These are phyloP conservation scores for Dictyostelium purpureum DNA, from an alignment of 78 protist genomes.

Conservation along the genomic window DNA sequence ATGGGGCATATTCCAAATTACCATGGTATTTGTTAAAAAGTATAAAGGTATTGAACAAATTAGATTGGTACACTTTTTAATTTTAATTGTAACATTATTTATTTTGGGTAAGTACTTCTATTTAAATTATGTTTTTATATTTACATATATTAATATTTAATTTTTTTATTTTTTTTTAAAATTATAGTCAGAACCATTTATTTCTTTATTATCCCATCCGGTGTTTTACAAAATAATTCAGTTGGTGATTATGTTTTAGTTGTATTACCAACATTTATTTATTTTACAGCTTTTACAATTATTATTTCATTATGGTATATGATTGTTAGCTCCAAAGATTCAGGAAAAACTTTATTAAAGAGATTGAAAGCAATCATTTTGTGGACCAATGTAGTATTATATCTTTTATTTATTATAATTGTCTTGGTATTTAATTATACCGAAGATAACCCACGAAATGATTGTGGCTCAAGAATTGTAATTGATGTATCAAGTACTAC, in stretches of 20 bases:
- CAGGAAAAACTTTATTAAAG: neutral
- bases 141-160: too few species aligned
- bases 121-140: neutral
- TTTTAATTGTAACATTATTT: constrained; percentile 2
- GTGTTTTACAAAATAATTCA: neutral
- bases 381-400: neutral
- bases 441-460: neutral
- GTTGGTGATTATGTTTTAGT: constrained; percentile 43
- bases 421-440: constrained; percentile 39
- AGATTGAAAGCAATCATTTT: neutral
- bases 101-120: neutral
- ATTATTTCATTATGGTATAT: constrained; percentile 32
- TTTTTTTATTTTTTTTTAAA: too few species aligned
- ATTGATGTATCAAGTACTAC: constrained; percentile 6
- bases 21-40: neutral
- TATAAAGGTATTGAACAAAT: neutral
- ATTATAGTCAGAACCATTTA: neutral
- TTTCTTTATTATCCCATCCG: constrained; percentile 43
- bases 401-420: constrained; percentile 17
- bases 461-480: constrained; percentile 30
- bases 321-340: neutral
- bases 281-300: constrained; percentile 39
- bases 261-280: constrained; percentile 51
- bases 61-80: constrained; percentile 33
- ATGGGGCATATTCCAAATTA: constrained; percentile 43